Evolutionary conservation across 345 rosid species (phyloP).

Genomic region (Citrus reticulata): DNA sequence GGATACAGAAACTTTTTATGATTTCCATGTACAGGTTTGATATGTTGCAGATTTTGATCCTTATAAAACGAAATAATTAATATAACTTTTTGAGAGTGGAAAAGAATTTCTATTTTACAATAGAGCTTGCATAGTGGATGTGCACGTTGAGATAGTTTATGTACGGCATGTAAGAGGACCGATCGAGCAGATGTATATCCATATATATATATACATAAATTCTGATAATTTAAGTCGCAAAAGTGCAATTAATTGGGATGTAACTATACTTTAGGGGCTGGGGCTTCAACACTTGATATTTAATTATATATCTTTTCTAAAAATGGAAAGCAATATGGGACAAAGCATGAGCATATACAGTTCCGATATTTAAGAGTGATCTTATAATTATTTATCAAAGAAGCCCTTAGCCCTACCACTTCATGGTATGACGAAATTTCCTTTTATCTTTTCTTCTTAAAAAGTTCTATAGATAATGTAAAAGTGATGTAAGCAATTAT

Average conservation of each 20-base stretch:
- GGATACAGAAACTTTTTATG: background rate
- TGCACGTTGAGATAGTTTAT: background rate
- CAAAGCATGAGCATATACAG: background rate
- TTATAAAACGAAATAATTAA: background rate
- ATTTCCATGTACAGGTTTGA: background rate
- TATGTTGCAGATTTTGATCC: background rate
- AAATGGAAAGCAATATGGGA: background rate
- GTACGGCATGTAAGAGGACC: background rate
- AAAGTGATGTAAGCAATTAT: background rate
- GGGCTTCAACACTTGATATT: too few relatives aligned
- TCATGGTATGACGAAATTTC: background rate
- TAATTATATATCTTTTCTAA: background rate
- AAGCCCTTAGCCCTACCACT: background rate
- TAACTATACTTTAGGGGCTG: too few relatives aligned
- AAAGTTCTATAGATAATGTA: background rate
- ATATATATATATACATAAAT: too few relatives aligned
- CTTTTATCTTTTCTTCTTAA: background rate
- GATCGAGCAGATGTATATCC: too few relatives aligned
- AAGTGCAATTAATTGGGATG: background rate
- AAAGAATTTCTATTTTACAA: background rate
- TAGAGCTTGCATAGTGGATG: background rate
- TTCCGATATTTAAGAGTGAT: background rate
- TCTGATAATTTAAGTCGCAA: background rate
- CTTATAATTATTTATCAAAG: background rate
- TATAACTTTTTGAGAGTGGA: background rate